A percentile compares a stretch with the other conserved stretches of the same genome.
Conservation (phyloP, 2,329 filamentous ascomycete species). For the Drechslerella dactyloides region DNA sequence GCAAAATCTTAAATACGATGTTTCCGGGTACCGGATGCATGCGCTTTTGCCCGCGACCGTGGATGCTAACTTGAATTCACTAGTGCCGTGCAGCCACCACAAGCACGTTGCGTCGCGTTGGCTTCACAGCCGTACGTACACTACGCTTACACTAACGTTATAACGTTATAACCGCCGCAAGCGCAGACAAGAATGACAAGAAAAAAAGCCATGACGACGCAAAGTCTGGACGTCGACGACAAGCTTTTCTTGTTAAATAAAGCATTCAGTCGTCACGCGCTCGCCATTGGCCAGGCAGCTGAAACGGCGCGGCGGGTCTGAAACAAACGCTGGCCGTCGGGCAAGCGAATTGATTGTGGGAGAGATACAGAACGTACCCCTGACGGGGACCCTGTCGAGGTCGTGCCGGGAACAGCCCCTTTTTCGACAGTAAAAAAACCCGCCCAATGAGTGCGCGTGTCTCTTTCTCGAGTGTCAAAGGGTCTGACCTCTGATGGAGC, state of each 20-base stretch:
- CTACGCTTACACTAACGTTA: too few species aligned
- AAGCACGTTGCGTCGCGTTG: conserved; percentile 8
- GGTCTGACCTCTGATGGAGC: neutral
- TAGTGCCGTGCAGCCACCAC: too few species aligned
- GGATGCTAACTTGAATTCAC: conserved; percentile 13
- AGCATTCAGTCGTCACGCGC: too few species aligned
- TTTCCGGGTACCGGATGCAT: neutral
- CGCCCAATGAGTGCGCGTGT: too few species aligned
- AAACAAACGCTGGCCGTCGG: conserved; percentile 30
- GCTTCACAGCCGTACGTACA: conserved; percentile 19
- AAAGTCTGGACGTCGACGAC: neutral
- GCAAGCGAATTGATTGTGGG: neutral
- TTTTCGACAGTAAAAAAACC: too few species aligned
- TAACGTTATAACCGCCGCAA: conserved; percentile 23
- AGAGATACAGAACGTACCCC: neutral
- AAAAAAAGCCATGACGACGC: neutral
- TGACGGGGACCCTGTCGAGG: neutral
- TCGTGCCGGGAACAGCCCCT: conserved; percentile 5
- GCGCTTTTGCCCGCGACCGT: too few species aligned
- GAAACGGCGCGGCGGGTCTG: conserved; percentile 31
- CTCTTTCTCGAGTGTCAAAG: neutral
- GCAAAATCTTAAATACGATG: neutral
- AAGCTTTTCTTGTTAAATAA: neutral
- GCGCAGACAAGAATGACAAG: conserved; percentile 18
- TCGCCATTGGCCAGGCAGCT: conserved; percentile 33